These are phyloP conservation scores for Botrytis pseudocinerea DNA, from an alignment of 2,329 filamentous ascomycete species.

Conservation along the genomic window DNA sequence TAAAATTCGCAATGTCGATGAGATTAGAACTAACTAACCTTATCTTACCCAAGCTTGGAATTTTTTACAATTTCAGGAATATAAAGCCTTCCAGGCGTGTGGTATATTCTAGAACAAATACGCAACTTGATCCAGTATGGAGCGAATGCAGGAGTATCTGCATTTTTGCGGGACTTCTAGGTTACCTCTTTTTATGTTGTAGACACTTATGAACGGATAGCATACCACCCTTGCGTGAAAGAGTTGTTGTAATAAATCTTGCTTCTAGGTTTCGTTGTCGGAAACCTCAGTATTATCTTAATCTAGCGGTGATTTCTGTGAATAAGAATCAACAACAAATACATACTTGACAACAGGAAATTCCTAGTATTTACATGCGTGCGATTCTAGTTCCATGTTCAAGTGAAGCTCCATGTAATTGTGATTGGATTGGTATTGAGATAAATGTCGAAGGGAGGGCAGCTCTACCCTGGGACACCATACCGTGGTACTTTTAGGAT, in stretches of 20 bases:
- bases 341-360: background rate
- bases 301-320: background rate
- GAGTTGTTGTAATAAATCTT: background rate
- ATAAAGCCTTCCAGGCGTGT: background rate
- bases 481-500: background rate
- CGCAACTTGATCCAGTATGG: background rate
- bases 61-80: fast-evolving
- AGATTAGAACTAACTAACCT: background rate
- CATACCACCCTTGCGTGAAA: background rate
- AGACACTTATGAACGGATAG: background rate
- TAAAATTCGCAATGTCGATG: background rate
- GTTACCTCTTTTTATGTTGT: background rate
- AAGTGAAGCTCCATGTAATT: background rate
- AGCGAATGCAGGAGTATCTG: background rate
- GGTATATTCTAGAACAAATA: background rate
- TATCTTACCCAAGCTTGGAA: fast-evolving
- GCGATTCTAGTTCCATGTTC: background rate
- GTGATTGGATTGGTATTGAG: background rate
- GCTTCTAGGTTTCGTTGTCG: background rate
- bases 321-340: background rate
- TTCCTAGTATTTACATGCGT: background rate
- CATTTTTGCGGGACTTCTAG: background rate
- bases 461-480: background rate
- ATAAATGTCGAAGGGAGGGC: background rate
- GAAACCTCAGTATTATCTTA: background rate